Base-by-base conservation (phyloP, 495 filamentous ascomycete genomes). In the Parachaetomium inaequale region DNA sequence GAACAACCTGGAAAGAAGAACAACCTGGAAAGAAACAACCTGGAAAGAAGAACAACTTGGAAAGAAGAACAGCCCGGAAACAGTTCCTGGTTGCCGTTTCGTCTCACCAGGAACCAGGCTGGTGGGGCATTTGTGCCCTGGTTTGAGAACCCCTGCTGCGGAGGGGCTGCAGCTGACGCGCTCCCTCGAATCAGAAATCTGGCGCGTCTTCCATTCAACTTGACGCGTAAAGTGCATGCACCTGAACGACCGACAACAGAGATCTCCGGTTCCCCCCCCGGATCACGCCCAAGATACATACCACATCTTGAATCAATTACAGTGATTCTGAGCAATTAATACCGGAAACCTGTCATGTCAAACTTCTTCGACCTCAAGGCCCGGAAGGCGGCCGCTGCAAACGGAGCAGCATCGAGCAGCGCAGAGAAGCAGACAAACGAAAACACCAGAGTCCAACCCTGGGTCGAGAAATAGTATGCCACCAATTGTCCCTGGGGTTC, bases 401-500 rank as follows among this genome's bases (percentile, higher is more conserved):
- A 77, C 50, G 77, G 81, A 25, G 73, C 81, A 50, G 74, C 73
- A 12, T 61, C 81, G 7, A 78, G 81, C 63, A 85, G 82, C 52
- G 43, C 63, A 74, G 72, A 76, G 66, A 82, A 81, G 50, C 65
- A 73, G 59, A 81, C 82, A 65, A 90, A 87, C 69, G 85, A 90
- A 63, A 82, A 77, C 23, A 79, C 77, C 36, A 82, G 85, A 64
- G 78, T 87, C 36, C 93, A 97, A 69, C 94, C 94, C 63, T 99
- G 94, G 94, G 93, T 98, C 56, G 95, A 98, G 80, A 99, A 99
- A 91, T 98, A 98, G 95, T 97, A 84, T 63, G 86, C 70, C 14
- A 40, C 19, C 32, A 21, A 4, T 46, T 5, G 17, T 2, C 3
- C 21, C 19, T 26, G 26, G 28, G 25, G 2, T 21, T 19, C 34